Evolutionary conservation across 352 stramenopile species (phyloP).

Genomic region (Thraustochytrium sp.): DNA sequence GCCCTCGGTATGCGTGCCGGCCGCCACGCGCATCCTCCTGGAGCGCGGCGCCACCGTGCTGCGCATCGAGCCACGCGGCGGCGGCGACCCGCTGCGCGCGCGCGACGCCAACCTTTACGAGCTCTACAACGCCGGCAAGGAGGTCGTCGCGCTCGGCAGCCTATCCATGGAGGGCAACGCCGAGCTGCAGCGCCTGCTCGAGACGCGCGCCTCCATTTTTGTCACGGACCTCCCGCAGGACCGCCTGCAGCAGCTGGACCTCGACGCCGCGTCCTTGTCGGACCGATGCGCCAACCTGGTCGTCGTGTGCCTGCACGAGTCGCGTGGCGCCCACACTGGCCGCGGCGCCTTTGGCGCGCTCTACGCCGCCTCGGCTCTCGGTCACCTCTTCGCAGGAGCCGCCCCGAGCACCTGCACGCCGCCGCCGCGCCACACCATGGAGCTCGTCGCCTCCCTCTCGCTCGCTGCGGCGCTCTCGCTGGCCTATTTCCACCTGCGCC

Average conservation of each 20-base stretch:
- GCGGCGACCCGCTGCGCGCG: neutral
- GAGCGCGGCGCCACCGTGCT: neutral
- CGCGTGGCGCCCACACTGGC: neutral
- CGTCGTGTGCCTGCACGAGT: neutral
- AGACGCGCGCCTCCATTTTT: neutral
- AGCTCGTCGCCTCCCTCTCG: neutral
- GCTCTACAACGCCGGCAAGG: slow-evolving; percentile 12
- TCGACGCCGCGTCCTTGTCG: neutral
- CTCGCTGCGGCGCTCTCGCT: neutral
- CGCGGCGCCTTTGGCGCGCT: neutral
- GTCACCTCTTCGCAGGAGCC: neutral
- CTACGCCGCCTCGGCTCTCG: neutral
- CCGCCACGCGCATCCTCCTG: neutral
- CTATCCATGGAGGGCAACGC: slow-evolving; percentile 15
- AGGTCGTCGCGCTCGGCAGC: slow-evolving; percentile 9
- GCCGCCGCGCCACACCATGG: neutral
- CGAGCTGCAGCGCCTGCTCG: neutral
- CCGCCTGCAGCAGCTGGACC: neutral
- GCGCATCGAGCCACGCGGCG: neutral
- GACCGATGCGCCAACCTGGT: neutral
- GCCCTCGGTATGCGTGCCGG: neutral
- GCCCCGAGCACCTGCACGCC: neutral
- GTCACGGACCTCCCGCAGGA: neutral
- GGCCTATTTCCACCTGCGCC: slow-evolving; percentile 4
- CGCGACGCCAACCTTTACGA: neutral